Conservation (phyloP, 139 green algal genomes). For the Chlamydomonas incerta region DNA sequence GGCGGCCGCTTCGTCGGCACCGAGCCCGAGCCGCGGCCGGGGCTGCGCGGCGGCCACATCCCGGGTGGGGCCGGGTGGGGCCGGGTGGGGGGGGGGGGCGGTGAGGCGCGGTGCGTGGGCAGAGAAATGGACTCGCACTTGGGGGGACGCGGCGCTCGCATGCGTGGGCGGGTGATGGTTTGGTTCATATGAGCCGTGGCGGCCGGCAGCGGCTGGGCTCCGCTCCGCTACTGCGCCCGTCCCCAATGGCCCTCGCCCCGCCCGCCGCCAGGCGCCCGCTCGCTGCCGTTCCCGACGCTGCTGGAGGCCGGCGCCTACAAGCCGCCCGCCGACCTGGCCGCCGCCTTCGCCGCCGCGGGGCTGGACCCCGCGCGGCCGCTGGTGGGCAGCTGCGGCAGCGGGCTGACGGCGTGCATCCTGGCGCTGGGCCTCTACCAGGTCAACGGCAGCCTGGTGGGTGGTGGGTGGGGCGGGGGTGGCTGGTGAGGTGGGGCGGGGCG, state of each 20-base stretch:
- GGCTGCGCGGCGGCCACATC: conserved; percentile 87
- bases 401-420: conserved; percentile 93
- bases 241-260: background rate
- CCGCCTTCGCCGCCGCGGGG: conserved; percentile 73
- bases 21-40: conserved; percentile 85
- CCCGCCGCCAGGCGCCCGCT: conserved; percentile 55
- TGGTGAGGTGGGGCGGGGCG: conserved; percentile 27
- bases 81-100: background rate
- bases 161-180: too few species aligned
- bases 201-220: too few species aligned
- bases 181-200: too few species aligned
- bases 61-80: conserved; percentile 59
- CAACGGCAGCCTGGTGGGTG: conserved; percentile 55
- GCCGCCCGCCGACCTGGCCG: conserved; percentile 58
- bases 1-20: conserved; percentile 77
- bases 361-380: conserved; percentile 64
- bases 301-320: conserved; percentile 56
- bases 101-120: background rate
- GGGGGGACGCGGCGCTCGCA: too few species aligned
- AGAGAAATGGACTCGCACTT: too few species aligned
- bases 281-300: conserved; percentile 85
- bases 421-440: conserved; percentile 77
- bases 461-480: background rate
- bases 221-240: too few species aligned
- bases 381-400: conserved; percentile 87